phyloP scores from a whole-genome alignment of 169 alveolate species.

The Babesia divergens region DNA sequence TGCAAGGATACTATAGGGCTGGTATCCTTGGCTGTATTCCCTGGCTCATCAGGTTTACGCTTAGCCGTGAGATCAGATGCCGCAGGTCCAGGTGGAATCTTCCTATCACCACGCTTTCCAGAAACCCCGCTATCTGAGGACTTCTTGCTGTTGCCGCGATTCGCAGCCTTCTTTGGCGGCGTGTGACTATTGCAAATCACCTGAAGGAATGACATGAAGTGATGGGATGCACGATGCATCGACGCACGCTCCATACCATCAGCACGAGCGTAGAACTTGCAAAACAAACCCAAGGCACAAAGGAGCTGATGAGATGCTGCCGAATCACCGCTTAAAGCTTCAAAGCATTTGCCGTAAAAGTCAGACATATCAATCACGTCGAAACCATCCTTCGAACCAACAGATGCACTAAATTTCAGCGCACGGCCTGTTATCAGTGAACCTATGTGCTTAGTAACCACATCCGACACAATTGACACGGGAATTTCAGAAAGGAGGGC shows the following conservation, averaged over 20 bases:
- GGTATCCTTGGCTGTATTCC: background rate
- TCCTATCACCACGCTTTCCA: background rate
- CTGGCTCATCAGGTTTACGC: background rate
- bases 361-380: background rate
- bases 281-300: background rate
- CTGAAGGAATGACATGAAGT: constrained; percentile 4
- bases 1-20: background rate
- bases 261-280: constrained; percentile 1
- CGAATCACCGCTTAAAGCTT: background rate
- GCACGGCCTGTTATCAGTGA: background rate
- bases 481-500: background rate
- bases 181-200: background rate
- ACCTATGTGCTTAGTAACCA: background rate
- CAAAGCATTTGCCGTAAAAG: constrained; percentile 22
- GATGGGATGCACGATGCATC: background rate
- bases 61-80: background rate
- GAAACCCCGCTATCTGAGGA: background rate
- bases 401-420: background rate
- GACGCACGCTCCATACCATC: background rate
- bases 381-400: background rate
- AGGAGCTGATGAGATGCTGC: background rate
- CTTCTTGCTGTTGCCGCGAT: background rate
- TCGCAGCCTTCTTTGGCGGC: background rate
- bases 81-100: background rate
- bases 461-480: background rate